Conservation (phyloP, 345 rosid genomes). For the Anacardium occidentale region DNA sequence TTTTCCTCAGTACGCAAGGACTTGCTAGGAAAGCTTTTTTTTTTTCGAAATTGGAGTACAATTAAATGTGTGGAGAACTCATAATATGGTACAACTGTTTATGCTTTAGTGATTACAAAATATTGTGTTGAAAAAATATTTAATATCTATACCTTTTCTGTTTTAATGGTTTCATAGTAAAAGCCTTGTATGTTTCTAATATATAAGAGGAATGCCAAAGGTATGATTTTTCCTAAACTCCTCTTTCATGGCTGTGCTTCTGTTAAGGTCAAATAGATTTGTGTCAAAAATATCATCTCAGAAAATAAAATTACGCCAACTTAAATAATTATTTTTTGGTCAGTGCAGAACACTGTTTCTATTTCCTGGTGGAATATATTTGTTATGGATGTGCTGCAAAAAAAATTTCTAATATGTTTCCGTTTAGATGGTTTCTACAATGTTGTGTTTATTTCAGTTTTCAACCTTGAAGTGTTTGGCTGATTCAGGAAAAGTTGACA, state of each 20-base stretch:
- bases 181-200: background rate
- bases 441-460: background rate
- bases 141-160: background rate
- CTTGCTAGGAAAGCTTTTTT: background rate
- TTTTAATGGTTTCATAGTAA: background rate
- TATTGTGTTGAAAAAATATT: background rate
- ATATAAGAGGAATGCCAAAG: background rate
- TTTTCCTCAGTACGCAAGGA: background rate
- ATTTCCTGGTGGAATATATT: background rate
- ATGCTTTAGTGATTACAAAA: background rate
- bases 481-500: conserved; percentile 44
- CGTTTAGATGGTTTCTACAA: background rate
- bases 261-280: background rate
- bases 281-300: background rate
- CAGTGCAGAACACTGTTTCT: background rate
- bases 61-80: background rate
- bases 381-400: background rate
- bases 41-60: background rate
- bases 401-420: background rate
- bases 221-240: background rate
- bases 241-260: background rate
- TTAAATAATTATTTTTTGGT: background rate
- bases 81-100: background rate
- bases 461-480: conserved; percentile 1
- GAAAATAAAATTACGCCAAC: background rate